Evolutionary conservation across 768 basidiomycete species (phyloP).

Genomic region (Paxillus rubicundulus): DNA sequence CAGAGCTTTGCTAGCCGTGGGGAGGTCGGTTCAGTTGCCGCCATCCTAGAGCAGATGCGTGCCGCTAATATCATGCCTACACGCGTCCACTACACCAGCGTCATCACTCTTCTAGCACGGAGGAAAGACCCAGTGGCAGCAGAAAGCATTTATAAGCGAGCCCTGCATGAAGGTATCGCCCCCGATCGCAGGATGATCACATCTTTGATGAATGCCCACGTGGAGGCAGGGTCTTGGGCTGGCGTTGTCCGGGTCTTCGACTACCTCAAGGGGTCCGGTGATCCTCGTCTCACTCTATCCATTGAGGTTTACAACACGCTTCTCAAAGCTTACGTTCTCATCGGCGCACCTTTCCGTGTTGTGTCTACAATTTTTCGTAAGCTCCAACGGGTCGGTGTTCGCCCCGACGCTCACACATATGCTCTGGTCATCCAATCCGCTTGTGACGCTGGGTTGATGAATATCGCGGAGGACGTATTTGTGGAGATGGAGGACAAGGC

Average conservation of each 20-base stretch:
- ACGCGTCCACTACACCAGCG: constrained; percentile 56
- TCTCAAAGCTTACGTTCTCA: constrained; percentile 78
- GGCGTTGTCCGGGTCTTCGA: constrained; percentile 72
- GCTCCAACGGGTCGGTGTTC: constrained; percentile 46
- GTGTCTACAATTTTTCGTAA: constrained; percentile 62
- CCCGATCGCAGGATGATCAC: constrained; percentile 67
- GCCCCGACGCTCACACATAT: constrained; percentile 65
- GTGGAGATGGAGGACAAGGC: constrained; percentile 58
- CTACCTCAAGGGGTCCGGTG: constrained; percentile 42
- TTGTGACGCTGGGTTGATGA: constrained; percentile 67
- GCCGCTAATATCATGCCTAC: constrained; percentile 45
- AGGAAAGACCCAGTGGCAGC: constrained; percentile 62
- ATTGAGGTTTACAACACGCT: constrained; percentile 74
- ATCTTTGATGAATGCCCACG: constrained; percentile 78
- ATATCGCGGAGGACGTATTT: constrained; percentile 63
- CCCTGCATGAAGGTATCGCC: constrained; percentile 55
- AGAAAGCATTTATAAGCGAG: constrained; percentile 63
- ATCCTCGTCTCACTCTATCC: constrained; percentile 41
- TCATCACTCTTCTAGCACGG: constrained; percentile 65
- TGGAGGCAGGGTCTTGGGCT: constrained; percentile 76
- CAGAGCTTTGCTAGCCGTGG: constrained; percentile 52
- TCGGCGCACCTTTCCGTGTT: constrained; percentile 70
- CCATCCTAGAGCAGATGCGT: constrained; percentile 62
- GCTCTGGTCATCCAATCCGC: constrained; percentile 77
- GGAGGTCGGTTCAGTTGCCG: constrained; percentile 50